These are phyloP conservation scores for Orbilia javanica DNA, from an alignment of 2,329 filamentous ascomycete genomes.

Conservation along the genomic window DNA sequence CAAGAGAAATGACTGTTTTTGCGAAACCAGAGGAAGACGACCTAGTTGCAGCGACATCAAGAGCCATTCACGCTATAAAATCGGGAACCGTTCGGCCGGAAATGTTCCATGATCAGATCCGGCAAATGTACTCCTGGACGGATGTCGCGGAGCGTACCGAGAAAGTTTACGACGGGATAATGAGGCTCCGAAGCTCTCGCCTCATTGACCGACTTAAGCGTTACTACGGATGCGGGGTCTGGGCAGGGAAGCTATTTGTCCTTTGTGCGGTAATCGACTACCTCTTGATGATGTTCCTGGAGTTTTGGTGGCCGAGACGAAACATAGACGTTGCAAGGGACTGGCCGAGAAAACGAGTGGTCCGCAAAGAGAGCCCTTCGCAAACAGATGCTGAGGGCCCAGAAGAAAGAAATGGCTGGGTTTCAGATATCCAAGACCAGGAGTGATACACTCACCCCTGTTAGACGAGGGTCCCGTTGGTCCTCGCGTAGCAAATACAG, in stretches of 20 bases:
- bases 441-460: constrained; percentile 9
- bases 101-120: constrained; percentile 94
- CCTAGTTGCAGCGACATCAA: constrained; percentile 86
- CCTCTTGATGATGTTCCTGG: constrained; percentile 86
- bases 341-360: constrained; percentile 82
- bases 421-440: constrained; percentile 47
- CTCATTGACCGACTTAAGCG: constrained; percentile 94
- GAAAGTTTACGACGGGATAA: constrained; percentile 93
- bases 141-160: constrained; percentile 95
- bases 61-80: constrained; percentile 86
- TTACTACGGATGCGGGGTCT: constrained; percentile 98
- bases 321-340: constrained; percentile 89
- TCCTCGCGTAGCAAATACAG: neutral
- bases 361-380: constrained; percentile 39
- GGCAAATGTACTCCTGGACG: constrained; percentile 98
- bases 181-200: constrained; percentile 86
- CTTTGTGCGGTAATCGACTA: constrained; percentile 95
- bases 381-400: constrained; percentile 38
- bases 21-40: constrained; percentile 97
- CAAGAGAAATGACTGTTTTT: constrained; percentile 96
- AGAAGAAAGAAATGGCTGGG: constrained; percentile 39
- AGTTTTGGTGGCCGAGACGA: constrained; percentile 85
- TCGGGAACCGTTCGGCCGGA: constrained; percentile 90
- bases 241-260: constrained; percentile 97
- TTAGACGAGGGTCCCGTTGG: neutral